phyloP scores from a whole-genome alignment of 225 moss, liverwort and hornwort species.

The Bryoerythrophyllum caledonicum region DNA sequence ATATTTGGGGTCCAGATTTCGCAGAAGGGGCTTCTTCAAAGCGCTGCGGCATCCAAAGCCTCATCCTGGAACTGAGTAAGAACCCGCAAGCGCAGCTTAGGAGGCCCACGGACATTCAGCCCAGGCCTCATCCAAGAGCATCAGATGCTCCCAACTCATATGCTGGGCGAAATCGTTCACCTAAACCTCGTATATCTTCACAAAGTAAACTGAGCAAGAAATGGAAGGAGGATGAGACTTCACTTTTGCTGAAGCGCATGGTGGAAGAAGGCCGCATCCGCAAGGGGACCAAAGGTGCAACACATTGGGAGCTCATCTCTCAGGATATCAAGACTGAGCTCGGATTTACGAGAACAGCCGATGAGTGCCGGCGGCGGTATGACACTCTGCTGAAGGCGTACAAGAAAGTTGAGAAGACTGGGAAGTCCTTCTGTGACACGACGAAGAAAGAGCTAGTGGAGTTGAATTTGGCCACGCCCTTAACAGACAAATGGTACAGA shows the following conservation, averaged over 20 bases:
- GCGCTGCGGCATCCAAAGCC: accelerated
- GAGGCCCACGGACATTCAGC: not conserved
- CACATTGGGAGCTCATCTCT: not conserved
- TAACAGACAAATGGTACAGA: not conserved
- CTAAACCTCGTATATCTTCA: not conserved
- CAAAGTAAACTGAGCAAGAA: not conserved
- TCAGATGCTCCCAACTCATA: not conserved
- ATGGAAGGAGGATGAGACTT: not conserved
- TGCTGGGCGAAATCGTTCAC: not conserved
- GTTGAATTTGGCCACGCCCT: not conserved
- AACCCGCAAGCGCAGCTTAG: not conserved
- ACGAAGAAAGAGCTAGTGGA: accelerated
- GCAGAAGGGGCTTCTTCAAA: accelerated
- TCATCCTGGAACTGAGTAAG: not conserved
- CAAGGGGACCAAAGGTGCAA: not conserved
- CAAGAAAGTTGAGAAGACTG: not conserved
- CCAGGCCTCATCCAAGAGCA: not conserved
- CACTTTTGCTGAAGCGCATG: not conserved
- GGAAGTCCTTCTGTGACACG: accelerated
- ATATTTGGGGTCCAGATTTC: not conserved
- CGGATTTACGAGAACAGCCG: not conserved
- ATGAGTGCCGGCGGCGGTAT: not conserved
- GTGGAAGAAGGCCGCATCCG: not conserved
- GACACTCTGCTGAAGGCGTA: constrained; percentile 24
- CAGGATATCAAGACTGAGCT: accelerated